Evolutionary conservation across 495 filamentous ascomycete species (phyloP), one percentile per base, ranked within the genome.

Genomic region (Aspergillus biplanus): DNA sequence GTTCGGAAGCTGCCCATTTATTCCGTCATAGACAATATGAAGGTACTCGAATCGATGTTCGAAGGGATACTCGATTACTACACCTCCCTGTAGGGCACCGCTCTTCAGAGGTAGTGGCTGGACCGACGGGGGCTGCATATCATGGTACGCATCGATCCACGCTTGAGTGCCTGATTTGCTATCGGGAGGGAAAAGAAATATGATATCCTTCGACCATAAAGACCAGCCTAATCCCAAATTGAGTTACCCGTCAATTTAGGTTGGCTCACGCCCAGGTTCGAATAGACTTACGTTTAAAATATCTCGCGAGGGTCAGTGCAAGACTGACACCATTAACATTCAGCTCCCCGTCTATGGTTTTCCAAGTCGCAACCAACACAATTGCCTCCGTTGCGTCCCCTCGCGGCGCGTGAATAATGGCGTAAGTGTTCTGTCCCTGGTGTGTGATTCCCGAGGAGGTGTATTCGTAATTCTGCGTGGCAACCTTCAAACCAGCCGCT

Each of bases 371-470:
- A 34, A 96, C 88, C 18, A 99, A 79, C 37, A 98, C 95, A 69
- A 98, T 91, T 16, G 95, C 96, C 76, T 99, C 95, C 5, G 96
- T 98, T n/a, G 96, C 95, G 80, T 99, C 95, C 33, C 95, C 93
- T 32, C 95, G 85, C 5, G 95, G 95, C 1, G 95, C 96, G 68
- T 96, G 92, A n/a, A 99, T 85, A 59, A 98, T 89, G 18, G 91
- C 92, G 76, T 99, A 99, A 37, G 92, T 83, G 77, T 99, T 99
- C 81, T 97, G 88, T 56, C 96, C 95, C 32, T 83, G 73, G 69
- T 91, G 88, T 13, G 80, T 85, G 63, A 87, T 83, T 1, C 94
- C 93, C 6, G 88, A 83, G 31, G 87, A 85, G 5, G 84, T 85
- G 64, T 95, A 97, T 47, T 86, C 78, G 77, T 95, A 99, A 59